Percentiles rank a stretch among this genome's conserved stretches.
These are phyloP conservation scores for Aspergillus ibericus DNA, from an alignment of 2,329 filamentous ascomycete species.

Conservation along the genomic window DNA sequence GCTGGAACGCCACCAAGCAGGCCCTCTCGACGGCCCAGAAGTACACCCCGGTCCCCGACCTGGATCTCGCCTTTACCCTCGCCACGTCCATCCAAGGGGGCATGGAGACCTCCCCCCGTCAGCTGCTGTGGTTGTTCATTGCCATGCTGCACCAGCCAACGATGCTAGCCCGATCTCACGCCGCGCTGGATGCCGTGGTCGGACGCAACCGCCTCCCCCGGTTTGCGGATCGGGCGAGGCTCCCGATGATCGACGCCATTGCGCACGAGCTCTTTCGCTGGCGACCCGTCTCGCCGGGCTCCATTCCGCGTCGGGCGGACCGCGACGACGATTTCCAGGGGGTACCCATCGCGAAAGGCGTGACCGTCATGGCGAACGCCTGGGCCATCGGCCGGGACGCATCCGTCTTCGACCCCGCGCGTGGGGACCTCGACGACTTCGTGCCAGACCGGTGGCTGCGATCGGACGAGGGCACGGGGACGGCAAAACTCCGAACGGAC, in stretches of 20 bases:
- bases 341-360: slow-evolving; percentile 49
- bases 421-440: slow-evolving; percentile 20
- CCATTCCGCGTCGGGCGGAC: slow-evolving; percentile 50
- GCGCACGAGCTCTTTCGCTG: slow-evolving; percentile 39
- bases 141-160: slow-evolving; percentile 48
- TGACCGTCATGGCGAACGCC: slow-evolving; percentile 47
- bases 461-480: not conserved
- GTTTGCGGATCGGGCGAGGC: slow-evolving; percentile 31
- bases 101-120: slow-evolving; percentile 52
- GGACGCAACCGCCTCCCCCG: slow-evolving; percentile 32
- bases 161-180: slow-evolving; percentile 41
- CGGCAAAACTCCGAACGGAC: slow-evolving; percentile 15
- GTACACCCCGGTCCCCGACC: slow-evolving; percentile 38
- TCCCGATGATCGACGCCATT: slow-evolving; percentile 37
- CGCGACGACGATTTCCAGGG: slow-evolving; percentile 50
- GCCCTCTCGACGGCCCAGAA: slow-evolving; percentile 37
- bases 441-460: slow-evolving; percentile 22
- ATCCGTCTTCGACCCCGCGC: slow-evolving; percentile 33
- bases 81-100: slow-evolving; percentile 51
- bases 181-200: slow-evolving; percentile 34
- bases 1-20: slow-evolving; percentile 32
- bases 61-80: slow-evolving; percentile 50
- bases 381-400: slow-evolving; percentile 48
- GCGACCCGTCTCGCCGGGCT: slow-evolving; percentile 47
- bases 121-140: slow-evolving; percentile 51